phyloP scores from a whole-genome alignment of 768 basidiomycete species.

The Agrocybe pediades region DNA sequence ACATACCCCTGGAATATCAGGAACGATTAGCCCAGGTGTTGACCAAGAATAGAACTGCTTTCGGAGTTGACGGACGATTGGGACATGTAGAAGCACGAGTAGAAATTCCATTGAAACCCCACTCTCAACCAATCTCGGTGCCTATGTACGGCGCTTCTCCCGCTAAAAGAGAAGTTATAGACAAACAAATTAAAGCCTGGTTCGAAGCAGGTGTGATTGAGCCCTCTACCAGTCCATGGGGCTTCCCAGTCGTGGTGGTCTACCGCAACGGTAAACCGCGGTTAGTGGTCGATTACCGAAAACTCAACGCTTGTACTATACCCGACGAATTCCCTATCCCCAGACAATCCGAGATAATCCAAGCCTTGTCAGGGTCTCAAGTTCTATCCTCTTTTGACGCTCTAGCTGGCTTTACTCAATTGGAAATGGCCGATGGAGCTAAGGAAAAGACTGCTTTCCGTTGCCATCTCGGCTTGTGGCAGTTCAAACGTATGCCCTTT shows the following conservation, averaged over 20 bases:
- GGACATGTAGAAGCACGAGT: slow-evolving; percentile 3
- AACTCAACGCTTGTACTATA: slow-evolving; percentile 1
- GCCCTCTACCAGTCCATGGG: slow-evolving; percentile 39
- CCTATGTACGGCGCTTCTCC: slow-evolving; percentile 27
- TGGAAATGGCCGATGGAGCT: too few species aligned
- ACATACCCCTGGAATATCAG: not conserved
- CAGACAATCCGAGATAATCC: slow-evolving; percentile 24
- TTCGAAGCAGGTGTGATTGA: slow-evolving; percentile 38
- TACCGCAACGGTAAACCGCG: slow-evolving; percentile 39
- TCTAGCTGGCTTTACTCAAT: slow-evolving; percentile 41
- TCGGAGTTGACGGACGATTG: slow-evolving; percentile 5
- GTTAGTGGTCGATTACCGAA: slow-evolving; percentile 32
- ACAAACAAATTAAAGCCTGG: slow-evolving; percentile 28
- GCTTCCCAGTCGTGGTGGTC: slow-evolving; percentile 29
- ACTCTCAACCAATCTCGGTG: slow-evolving; percentile 25
- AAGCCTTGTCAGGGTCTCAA: slow-evolving; percentile 30
- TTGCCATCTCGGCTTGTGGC: too few species aligned
- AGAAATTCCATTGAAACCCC: slow-evolving; percentile 13
- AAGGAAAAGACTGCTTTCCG: too few species aligned
- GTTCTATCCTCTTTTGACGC: slow-evolving; percentile 29
- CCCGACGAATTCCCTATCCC: slow-evolving; percentile 29
- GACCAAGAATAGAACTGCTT: not conserved
- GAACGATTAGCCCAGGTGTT: too few species aligned
- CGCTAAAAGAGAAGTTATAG: slow-evolving; percentile 25
- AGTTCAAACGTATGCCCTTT: slow-evolving; percentile 45